phyloP scores from a whole-genome alignment of 1,284 basidiomycete genomes.

The Tilletia indica region DNA sequence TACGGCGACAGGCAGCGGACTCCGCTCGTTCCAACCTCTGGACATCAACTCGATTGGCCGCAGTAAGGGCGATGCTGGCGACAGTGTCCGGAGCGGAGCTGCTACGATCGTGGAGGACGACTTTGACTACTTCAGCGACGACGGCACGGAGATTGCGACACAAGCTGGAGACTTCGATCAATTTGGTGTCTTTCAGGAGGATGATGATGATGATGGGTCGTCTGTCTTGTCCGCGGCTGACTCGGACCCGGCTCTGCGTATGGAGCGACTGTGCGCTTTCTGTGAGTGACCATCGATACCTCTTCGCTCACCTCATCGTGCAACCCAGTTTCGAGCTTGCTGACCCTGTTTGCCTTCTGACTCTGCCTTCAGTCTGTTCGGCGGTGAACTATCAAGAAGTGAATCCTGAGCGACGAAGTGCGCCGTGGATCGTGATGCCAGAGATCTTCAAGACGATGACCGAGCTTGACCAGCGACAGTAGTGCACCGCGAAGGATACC shows the following conservation, averaged over 20 bases:
- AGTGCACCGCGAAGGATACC: too few species aligned
- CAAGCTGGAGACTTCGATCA: too few species aligned
- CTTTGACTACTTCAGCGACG: not conserved
- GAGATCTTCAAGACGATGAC: conserved; percentile 12
- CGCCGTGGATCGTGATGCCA: conserved; percentile 17
- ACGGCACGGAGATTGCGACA: not conserved
- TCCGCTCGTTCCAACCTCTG: not conserved
- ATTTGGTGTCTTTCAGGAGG: too few species aligned
- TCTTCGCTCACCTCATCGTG: not conserved
- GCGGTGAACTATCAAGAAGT: conserved; percentile 8
- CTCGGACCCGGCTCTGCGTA: not conserved
- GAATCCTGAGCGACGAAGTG: not conserved
- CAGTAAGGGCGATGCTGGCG: not conserved
- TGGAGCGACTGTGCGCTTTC: conserved; percentile 10
- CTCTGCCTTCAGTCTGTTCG: not conserved
- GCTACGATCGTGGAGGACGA: not conserved
- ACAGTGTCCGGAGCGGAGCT: not conserved
- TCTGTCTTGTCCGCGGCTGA: not conserved
- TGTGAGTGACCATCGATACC: not conserved
- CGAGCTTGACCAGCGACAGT: not conserved
- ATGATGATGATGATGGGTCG: not conserved
- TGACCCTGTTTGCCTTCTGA: too few species aligned
- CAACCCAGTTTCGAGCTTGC: too few species aligned
- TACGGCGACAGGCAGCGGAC: not conserved
- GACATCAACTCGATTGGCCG: not conserved